Evolutionary conservation across 2,329 filamentous ascomycete species (phyloP).

Genomic region (Hymenoscyphus scutula): DNA sequence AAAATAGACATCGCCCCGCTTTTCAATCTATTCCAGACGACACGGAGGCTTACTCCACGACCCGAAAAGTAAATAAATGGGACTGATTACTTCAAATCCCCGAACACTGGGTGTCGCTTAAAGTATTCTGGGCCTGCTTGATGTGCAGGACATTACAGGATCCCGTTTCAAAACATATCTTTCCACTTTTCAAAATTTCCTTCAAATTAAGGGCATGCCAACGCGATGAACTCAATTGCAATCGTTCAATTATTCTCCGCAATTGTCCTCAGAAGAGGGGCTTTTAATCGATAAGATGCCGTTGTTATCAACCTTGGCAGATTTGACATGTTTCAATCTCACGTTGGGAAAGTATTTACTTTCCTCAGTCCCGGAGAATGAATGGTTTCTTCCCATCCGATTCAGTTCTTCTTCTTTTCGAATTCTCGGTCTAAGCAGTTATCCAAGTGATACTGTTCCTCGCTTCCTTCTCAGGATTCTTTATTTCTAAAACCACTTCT

Average conservation of each 20-base stretch:
- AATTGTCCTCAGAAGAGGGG: background rate
- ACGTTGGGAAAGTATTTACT: background rate
- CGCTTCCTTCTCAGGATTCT: background rate
- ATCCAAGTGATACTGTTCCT: conserved; percentile 1
- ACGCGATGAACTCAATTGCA: background rate
- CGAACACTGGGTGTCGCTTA: background rate
- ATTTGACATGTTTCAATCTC: conserved; percentile 1
- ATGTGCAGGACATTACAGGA: background rate
- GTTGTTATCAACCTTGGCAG: background rate
- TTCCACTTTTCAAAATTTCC: background rate
- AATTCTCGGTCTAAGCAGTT: conserved; percentile 1
- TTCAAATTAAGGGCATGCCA: background rate
- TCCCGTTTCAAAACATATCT: background rate
- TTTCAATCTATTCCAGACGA: too few relatives aligned
- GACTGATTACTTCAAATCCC: too few relatives aligned
- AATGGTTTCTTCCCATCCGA: background rate
- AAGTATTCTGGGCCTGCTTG: background rate
- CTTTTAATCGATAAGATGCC: background rate
- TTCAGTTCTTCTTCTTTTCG: background rate
- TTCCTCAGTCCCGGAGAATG: background rate
- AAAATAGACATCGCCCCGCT: too few relatives aligned
- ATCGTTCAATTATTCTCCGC: background rate
- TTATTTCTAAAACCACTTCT: background rate
- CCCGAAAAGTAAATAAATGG: too few relatives aligned
- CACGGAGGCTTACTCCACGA: too few relatives aligned